Conservation (phyloP, 1,284 basidiomycete genomes). For the Tilletia indica region DNA sequence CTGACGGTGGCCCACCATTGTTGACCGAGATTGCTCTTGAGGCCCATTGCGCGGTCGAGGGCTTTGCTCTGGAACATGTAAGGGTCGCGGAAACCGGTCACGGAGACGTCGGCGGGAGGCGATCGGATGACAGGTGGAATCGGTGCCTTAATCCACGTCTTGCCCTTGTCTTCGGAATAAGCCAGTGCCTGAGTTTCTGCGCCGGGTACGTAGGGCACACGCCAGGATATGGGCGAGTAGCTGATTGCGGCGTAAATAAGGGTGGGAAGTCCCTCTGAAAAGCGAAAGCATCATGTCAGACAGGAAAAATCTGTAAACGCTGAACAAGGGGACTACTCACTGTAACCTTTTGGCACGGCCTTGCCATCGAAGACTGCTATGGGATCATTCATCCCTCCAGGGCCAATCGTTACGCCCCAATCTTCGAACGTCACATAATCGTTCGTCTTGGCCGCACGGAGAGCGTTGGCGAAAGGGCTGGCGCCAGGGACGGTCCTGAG, state of each 20-base stretch:
- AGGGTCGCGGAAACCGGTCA: slow-evolving; percentile 31
- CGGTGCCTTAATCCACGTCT: slow-evolving; percentile 30
- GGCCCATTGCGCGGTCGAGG: slow-evolving; percentile 23
- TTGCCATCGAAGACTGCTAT: slow-evolving; percentile 31
- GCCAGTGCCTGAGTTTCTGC: slow-evolving; percentile 30
- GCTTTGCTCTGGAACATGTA: slow-evolving; percentile 27
- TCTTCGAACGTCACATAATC: slow-evolving; percentile 27
- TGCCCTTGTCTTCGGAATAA: slow-evolving; percentile 28
- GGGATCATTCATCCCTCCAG: slow-evolving; percentile 28
- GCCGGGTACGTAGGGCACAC: slow-evolving; percentile 30
- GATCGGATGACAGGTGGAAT: slow-evolving; percentile 23
- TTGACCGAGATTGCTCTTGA: slow-evolving; percentile 15
- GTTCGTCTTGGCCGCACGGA: slow-evolving; percentile 26
- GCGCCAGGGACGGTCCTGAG: slow-evolving; percentile 23
- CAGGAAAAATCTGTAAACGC: too few relatives aligned
- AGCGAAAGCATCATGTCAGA: background rate
- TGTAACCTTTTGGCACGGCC: slow-evolving; percentile 27
- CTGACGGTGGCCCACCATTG: slow-evolving; percentile 25
- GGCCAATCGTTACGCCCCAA: slow-evolving; percentile 27
- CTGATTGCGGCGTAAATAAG: slow-evolving; percentile 29
- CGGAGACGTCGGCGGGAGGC: slow-evolving; percentile 20
- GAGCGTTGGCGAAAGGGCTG: slow-evolving; percentile 22
- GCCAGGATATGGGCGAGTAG: slow-evolving; percentile 30
- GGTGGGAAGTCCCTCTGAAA: slow-evolving; percentile 25
- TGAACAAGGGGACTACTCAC: background rate